Base-by-base conservation (phyloP, 2,329 filamentous ascomycete species). In the Ophiostoma pallidulum region DNA sequence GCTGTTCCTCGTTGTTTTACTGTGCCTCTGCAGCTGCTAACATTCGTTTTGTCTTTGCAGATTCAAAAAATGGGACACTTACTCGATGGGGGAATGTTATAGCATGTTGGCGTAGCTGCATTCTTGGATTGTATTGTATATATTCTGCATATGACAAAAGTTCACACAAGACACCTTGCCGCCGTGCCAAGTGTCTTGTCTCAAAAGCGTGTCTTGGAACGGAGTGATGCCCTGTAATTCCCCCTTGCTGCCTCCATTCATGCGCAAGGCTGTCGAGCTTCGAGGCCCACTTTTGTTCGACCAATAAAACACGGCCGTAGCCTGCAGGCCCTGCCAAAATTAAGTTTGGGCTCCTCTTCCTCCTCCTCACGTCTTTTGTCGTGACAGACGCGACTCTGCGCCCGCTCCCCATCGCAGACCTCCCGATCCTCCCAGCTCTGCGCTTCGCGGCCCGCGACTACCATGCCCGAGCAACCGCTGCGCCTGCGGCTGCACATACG, bases 11-110 rank as follows among this genome's bases (percentile, higher is more conserved):
- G 3, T 7, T 36, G 12, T n/a, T 19, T 19, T n/a, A 31, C 22
- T 33, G 18, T 14, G 14, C 6, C 14, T 39, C 33, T 3, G 31
- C 40, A 6, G n/a, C 14, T 33, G 29, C 41, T 46, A 41, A 37
- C 36, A 28, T 28, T 28, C 10, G 6, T 28, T 28, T n/a, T n/a
- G n/a, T 3, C 2, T 22, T 13, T 10, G 8, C 51, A 89, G 84
- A 90, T 92, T 54, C 82, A 87, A 55, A 89, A 89, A 64, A 91
- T 92, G 86, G 86, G 86, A 9, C 86, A 92, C 59, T 81, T 91
- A 79, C 61, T 85, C 33, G 74, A 81, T 41, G 41, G 46, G 29
- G 38, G 40, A 0, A 13, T 56, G 16, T 31, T 50, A 36, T 48
- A 48, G 36, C 40, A 41, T 24, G 18, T 31, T 3, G 35, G 14